phyloP scores from a whole-genome alignment of 23 red algal genomes.

The Gracilaria domingensis region DNA sequence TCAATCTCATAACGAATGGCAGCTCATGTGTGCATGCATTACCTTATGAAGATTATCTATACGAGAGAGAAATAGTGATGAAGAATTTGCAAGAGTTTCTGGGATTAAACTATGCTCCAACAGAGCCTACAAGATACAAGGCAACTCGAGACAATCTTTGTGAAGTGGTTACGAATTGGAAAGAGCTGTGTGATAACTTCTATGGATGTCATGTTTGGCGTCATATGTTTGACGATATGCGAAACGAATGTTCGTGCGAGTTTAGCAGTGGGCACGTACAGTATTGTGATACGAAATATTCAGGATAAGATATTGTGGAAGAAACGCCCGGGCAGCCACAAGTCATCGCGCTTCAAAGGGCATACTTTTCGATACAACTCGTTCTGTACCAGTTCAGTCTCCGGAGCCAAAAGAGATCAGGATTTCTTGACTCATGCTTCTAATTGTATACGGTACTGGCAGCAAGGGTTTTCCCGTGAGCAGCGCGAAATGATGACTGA shows the following conservation, averaged over 20 bases:
- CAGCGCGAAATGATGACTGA: no score
- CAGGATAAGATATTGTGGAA: background rate
- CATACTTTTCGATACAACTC: background rate
- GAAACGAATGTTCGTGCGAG: slow-evolving; percentile 52
- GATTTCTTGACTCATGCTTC: no score
- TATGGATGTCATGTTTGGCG: slow-evolving; percentile 56
- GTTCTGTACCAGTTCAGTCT: no score
- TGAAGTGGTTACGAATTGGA: slow-evolving; percentile 50
- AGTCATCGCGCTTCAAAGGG: background rate
- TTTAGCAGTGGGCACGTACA: slow-evolving; percentile 16
- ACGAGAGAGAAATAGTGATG: slow-evolving; percentile 39
- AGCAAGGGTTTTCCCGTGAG: no score
- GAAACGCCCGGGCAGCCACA: background rate
- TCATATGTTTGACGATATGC: slow-evolving; percentile 70
- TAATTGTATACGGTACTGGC: no score
- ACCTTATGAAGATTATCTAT: slow-evolving; percentile 78
- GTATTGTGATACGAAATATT: slow-evolving; percentile 22
- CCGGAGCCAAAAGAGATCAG: no score
- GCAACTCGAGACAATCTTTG: slow-evolving; percentile 76
- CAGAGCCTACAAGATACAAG: slow-evolving; percentile 43
- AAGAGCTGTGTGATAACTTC: slow-evolving; percentile 59
- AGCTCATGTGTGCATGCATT: slow-evolving; percentile 43
- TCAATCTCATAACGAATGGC: slow-evolving; percentile 37
- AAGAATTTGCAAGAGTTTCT: slow-evolving; percentile 51
- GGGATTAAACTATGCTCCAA: slow-evolving; percentile 21